Conservation (phyloP, 2,329 filamentous ascomycete genomes). For the Trichoderma breve region DNA sequence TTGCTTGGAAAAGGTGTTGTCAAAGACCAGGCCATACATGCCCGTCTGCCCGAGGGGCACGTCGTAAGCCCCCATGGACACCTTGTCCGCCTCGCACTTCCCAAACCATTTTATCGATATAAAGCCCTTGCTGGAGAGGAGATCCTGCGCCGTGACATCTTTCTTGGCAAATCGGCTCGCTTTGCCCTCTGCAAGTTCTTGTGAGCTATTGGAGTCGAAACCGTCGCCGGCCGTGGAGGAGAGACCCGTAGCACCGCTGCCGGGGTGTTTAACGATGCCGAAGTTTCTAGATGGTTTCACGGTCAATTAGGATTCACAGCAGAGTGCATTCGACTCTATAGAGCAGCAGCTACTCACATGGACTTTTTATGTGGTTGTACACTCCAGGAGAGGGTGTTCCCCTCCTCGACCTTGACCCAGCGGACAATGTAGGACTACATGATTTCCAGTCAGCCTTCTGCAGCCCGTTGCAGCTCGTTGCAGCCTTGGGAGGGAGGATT, state of each 20-base stretch:
- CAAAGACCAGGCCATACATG: conserved; percentile 95
- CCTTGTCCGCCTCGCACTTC: conserved; percentile 94
- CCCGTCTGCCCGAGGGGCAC: conserved; percentile 72
- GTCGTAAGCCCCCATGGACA: conserved; percentile 85
- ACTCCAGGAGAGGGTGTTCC: conserved; percentile 95
- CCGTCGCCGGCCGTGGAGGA: conserved; percentile 44
- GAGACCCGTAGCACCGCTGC: conserved; percentile 58
- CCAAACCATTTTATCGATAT: conserved; percentile 79
- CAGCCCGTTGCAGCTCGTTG: not conserved
- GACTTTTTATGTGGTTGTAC: conserved; percentile 98
- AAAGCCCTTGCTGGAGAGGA: conserved; percentile 65
- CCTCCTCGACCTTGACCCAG: conserved; percentile 89
- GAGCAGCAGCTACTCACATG: conserved; percentile 53
- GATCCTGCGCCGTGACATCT: conserved; percentile 61
- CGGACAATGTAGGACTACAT: conserved; percentile 91
- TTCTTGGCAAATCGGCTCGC: conserved; percentile 51
- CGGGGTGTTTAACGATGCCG: conserved; percentile 95
- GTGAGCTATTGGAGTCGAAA: conserved; percentile 47
- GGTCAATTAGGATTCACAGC: not conserved
- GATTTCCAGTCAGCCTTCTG: conserved; percentile 25
- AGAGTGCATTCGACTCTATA: not conserved
- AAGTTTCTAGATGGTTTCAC: conserved; percentile 64
- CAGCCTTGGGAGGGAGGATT: not conserved
- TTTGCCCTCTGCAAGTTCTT: conserved; percentile 45
- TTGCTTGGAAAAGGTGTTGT: conserved; percentile 98